These are phyloP conservation scores for Trichoderma koningii DNA, from an alignment of 2,329 filamentous ascomycete genomes.

Conservation along the genomic window DNA sequence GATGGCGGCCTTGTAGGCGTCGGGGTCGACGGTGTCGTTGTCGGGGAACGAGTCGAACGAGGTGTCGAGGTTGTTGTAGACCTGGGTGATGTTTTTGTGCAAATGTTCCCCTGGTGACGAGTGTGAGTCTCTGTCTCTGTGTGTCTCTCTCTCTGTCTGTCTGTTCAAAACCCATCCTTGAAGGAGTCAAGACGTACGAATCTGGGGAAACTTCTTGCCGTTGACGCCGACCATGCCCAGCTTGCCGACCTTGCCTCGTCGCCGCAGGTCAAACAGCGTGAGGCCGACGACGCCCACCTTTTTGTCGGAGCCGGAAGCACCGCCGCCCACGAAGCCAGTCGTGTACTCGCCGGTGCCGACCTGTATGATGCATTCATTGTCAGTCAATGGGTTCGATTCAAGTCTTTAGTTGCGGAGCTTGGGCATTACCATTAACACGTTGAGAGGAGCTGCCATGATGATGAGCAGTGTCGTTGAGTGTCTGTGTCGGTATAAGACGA, in stretches of 20 bases:
- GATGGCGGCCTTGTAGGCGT: constrained; percentile 87
- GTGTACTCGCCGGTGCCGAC: constrained; percentile 96
- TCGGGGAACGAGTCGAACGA: constrained; percentile 81
- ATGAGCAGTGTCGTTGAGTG: not conserved
- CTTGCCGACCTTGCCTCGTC: constrained; percentile 83
- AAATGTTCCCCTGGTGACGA: constrained; percentile 68
- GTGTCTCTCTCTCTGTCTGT: too few relatives aligned
- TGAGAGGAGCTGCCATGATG: constrained; percentile 61
- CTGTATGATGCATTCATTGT: constrained; percentile 41
- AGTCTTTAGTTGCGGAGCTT: not conserved
- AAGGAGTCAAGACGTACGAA: constrained; percentile 60
- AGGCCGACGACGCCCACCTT: constrained; percentile 93
- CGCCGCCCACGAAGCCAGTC: constrained; percentile 85
- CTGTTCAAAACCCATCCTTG: too few relatives aligned
- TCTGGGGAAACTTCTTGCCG: constrained; percentile 86
- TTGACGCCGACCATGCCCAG: constrained; percentile 89
- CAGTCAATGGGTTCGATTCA: not conserved
- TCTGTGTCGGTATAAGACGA: not conserved
- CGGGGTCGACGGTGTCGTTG: constrained; percentile 71
- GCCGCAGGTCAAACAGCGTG: constrained; percentile 83
- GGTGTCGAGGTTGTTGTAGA: constrained; percentile 86
- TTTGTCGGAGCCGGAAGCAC: constrained; percentile 86
- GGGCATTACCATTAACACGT: constrained; percentile 65
- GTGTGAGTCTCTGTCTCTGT: not conserved
- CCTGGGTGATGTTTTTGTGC: constrained; percentile 80